Percentiles rank a stretch among this genome's conserved stretches.
Evolutionary conservation across 805 yeast species (phyloP).

Genomic region (Candida takata): DNA sequence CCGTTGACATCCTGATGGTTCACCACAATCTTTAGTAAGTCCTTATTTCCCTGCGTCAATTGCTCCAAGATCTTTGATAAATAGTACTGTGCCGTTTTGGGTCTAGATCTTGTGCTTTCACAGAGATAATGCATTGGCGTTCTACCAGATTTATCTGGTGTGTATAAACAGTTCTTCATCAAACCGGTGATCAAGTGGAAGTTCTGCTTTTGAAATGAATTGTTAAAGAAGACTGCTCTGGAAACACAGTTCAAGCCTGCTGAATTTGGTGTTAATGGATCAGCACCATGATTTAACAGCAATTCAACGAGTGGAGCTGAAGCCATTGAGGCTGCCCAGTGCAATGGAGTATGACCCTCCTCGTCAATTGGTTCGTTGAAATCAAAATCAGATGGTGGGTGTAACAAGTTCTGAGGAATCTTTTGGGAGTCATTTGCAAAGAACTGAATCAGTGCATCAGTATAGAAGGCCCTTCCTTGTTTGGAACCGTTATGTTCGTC

Average conservation of each 20-base stretch:
- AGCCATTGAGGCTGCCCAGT: constrained; percentile 84
- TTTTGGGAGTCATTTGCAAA: constrained; percentile 35
- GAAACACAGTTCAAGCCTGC: constrained; percentile 67
- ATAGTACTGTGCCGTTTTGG: constrained; percentile 49
- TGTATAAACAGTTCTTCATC: constrained; percentile 57
- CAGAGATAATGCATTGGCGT: constrained; percentile 68
- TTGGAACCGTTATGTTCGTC: constrained; percentile 7
- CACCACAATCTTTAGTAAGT: constrained; percentile 47
- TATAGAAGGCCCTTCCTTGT: constrained; percentile 29
- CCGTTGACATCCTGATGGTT: constrained; percentile 80
- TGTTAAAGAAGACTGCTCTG: constrained; percentile 62
- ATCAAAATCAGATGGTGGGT: constrained; percentile 58
- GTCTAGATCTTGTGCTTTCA: constrained; percentile 43
- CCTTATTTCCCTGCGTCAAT: constrained; percentile 32
- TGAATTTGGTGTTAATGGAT: constrained; percentile 44
- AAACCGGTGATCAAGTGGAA: constrained; percentile 53
- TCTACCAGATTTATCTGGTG: constrained; percentile 65
- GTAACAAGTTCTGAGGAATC: constrained; percentile 31
- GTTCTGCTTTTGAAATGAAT: constrained; percentile 57
- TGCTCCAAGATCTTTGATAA: constrained; percentile 41
- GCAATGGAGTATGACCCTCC: constrained; percentile 76
- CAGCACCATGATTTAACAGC: constrained; percentile 53
- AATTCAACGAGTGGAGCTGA: constrained; percentile 52
- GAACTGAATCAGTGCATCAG: constrained; percentile 39
- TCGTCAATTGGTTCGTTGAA: constrained; percentile 66